Evolutionary conservation across 140 eudicot genomes (phyloP).

Genomic region (Senecio squalidus): DNA sequence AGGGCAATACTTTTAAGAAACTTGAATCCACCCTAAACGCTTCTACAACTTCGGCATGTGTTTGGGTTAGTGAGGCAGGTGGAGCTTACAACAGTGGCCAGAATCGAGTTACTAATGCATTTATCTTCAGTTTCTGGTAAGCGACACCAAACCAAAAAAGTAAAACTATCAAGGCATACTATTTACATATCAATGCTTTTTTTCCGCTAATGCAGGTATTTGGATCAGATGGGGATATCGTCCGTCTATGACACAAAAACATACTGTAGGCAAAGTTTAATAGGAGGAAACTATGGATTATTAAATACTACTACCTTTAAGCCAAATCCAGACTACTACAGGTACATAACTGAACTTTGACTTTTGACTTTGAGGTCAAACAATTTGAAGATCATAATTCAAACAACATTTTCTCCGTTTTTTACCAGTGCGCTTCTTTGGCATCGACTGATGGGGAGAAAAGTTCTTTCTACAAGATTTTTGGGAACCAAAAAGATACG

Average conservation of each 20-base stretch:
- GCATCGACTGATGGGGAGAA: constrained; percentile 56
- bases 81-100: constrained; percentile 89
- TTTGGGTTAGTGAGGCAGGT: constrained; percentile 93
- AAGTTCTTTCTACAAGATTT: constrained; percentile 38
- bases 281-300: constrained; percentile 74
- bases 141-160: not conserved
- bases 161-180: not conserved
- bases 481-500: constrained; percentile 41
- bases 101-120: constrained; percentile 60
- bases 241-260: constrained; percentile 49
- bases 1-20: constrained; percentile 41
- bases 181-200: not conserved
- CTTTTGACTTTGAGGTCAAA: constrained; percentile 8
- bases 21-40: constrained; percentile 46
- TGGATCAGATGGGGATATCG: constrained; percentile 68
- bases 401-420: not conserved
- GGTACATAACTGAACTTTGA: constrained; percentile 17
- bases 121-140: constrained; percentile 81
- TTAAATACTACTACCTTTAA: constrained; percentile 63
- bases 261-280: constrained; percentile 61
- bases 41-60: constrained; percentile 43
- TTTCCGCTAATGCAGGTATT: constrained; percentile 33
- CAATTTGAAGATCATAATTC: not conserved
- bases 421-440: constrained; percentile 52
- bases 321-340: constrained; percentile 77